Evolutionary conservation across 2,329 filamentous ascomycete genomes (phyloP).

Genomic region (Fusarium hostae): DNA sequence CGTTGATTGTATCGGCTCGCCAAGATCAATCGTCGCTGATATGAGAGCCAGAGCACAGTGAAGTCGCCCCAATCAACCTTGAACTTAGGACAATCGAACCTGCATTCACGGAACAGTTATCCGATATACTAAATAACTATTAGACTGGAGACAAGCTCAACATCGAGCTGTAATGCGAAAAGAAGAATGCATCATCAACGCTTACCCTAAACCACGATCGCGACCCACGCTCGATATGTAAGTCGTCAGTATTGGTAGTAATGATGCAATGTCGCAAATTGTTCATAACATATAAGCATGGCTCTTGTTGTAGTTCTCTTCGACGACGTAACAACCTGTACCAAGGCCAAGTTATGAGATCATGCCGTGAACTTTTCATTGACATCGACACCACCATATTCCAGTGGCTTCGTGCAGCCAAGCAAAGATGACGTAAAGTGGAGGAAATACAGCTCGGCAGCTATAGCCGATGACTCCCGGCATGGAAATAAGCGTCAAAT

Average conservation of each 20-base stretch:
- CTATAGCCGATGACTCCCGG: background rate
- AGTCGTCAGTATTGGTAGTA: background rate
- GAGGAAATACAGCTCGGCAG: background rate
- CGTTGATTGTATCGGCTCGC: background rate
- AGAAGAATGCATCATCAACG: too few species aligned
- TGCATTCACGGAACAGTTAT: background rate
- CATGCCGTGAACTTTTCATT: background rate
- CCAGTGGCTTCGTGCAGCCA: background rate
- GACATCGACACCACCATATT: background rate
- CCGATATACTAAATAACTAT: background rate
- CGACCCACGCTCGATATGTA: too few species aligned
- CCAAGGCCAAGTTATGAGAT: background rate
- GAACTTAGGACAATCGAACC: background rate
- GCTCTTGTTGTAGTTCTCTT: background rate
- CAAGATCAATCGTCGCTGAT: background rate
- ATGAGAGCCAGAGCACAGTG: background rate
- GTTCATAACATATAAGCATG: background rate
- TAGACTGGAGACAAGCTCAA: background rate
- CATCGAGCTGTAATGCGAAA: background rate
- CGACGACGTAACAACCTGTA: background rate
- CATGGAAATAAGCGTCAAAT: background rate
- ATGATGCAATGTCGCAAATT: background rate
- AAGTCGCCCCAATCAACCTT: background rate
- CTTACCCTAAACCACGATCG: background rate
- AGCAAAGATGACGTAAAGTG: conserved; percentile 9